Percentiles rank a stretch among this genome's conserved stretches.
phyloP scores from a whole-genome alignment of 108 stramenopile genomes.

The Nitzschia inconspicua region DNA sequence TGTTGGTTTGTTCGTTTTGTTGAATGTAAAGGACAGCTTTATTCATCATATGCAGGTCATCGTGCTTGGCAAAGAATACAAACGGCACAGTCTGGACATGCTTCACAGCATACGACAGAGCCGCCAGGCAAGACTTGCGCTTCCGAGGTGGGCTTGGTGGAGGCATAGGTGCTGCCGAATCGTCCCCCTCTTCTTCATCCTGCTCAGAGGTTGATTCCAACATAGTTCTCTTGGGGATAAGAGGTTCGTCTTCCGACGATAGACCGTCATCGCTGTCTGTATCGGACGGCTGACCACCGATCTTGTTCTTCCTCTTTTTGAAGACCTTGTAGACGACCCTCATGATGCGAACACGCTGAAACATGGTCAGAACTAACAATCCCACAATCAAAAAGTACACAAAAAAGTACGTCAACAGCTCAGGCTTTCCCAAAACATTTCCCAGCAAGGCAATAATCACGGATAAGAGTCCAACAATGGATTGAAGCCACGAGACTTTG shows the following conservation, averaged over 20 bases:
- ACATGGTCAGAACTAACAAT: slow-evolving; percentile 45
- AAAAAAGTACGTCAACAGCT: slow-evolving; percentile 51
- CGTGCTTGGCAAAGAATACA: slow-evolving; percentile 61
- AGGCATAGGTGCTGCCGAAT: not conserved
- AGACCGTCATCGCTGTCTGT: slow-evolving; percentile 1
- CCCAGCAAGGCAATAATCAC: slow-evolving; percentile 38
- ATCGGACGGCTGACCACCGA: not conserved
- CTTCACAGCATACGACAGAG: slow-evolving; percentile 24
- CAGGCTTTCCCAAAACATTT: slow-evolving; percentile 58
- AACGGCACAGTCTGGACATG: slow-evolving; percentile 42
- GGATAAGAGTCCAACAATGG: slow-evolving; percentile 36
- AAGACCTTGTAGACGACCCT: slow-evolving; percentile 34
- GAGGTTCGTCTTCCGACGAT: not conserved
- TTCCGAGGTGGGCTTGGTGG: not conserved
- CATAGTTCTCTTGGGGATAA: not conserved
- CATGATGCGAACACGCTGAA: slow-evolving; percentile 45
- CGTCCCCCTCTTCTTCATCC: slow-evolving; percentile 1
- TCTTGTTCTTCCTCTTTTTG: slow-evolving; percentile 5
- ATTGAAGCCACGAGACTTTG: slow-evolving; percentile 29
- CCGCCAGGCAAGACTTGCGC: slow-evolving; percentile 2
- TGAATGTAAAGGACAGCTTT: slow-evolving; percentile 69
- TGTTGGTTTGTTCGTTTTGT: slow-evolving; percentile 49
- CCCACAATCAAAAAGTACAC: slow-evolving; percentile 56
- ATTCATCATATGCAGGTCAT: slow-evolving; percentile 61
- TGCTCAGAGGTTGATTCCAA: not conserved